phyloP scores from a whole-genome alignment of 2,329 filamentous ascomycete species.

The Scorias spongiosa region DNA sequence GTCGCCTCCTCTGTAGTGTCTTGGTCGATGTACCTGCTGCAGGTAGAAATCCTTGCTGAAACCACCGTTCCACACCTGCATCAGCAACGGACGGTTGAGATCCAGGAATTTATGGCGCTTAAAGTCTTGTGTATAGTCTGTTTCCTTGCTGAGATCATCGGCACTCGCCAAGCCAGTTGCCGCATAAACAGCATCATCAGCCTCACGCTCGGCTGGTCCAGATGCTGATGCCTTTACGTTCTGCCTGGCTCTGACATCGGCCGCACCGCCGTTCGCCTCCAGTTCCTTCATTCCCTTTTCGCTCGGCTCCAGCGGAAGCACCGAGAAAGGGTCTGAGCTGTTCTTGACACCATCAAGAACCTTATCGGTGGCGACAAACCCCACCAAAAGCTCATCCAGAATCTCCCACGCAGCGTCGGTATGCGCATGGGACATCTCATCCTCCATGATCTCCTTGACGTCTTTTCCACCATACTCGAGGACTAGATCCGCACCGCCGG shows the following conservation, averaged over 20 bases:
- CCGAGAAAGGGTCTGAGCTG: constrained; percentile 32
- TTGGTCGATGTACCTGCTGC: constrained; percentile 85
- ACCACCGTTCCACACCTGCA: constrained; percentile 75
- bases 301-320: constrained; percentile 38
- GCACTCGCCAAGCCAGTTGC: constrained; percentile 76
- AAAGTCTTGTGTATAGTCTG: constrained; percentile 61
- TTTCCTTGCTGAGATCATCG: constrained; percentile 76
- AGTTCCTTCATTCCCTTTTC: constrained; percentile 34
- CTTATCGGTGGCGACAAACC: constrained; percentile 55
- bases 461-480: constrained; percentile 85
- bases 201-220: constrained; percentile 7
- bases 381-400: constrained; percentile 71
- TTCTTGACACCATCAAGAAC: constrained; percentile 35
- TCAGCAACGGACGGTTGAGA: constrained; percentile 65
- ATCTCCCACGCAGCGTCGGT: constrained; percentile 93
- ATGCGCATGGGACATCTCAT: constrained; percentile 69
- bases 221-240: constrained; percentile 18
- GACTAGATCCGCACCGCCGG: constrained; percentile 76
- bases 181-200: constrained; percentile 32
- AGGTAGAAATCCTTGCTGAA: constrained; percentile 96
- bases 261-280: constrained; percentile 29
- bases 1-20: constrained; percentile 85
- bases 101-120: constrained; percentile 90
- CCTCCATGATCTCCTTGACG: constrained; percentile 65
- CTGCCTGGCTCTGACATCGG: constrained; percentile 21